Conservation (phyloP, 2,329 filamentous ascomycete species). For the Purpureocillium takamizusanense region DNA sequence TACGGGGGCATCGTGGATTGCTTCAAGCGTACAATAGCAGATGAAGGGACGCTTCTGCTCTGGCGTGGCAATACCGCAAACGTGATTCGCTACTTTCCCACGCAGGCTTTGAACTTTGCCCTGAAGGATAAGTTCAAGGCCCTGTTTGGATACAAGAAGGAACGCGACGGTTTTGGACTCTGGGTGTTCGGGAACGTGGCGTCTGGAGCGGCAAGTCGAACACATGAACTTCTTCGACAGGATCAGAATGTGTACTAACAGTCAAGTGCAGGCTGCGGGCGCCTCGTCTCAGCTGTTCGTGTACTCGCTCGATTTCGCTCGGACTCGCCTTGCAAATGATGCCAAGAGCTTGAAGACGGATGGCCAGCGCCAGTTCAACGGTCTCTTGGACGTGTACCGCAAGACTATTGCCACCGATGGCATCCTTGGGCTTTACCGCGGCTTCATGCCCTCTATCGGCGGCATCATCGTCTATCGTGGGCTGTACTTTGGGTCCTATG, state of each 20-base stretch:
- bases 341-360: constrained; percentile 95
- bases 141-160: constrained; percentile 99
- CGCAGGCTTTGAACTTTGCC: constrained; percentile 99
- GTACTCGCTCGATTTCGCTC: constrained; percentile 99
- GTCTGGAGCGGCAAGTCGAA: too few relatives aligned
- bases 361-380: constrained; percentile 99
- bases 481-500: constrained; percentile 99
- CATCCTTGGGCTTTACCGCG: constrained; percentile 99
- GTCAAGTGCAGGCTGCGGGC: constrained; percentile 97
- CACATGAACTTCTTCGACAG: constrained; percentile 61
- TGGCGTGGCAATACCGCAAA: constrained; percentile 99
- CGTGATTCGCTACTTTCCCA: constrained; percentile 99
- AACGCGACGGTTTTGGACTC: constrained; percentile 93
- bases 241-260: too few relatives aligned
- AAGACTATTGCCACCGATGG: constrained; percentile 98
- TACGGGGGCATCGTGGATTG: constrained; percentile 92
- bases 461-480: constrained; percentile 99
- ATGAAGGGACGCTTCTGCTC: constrained; percentile 89
- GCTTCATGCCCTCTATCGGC: constrained; percentile 98
- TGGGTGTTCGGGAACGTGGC: constrained; percentile 99
- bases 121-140: constrained; percentile 99
- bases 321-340: constrained; percentile 99
- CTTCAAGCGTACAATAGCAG: constrained; percentile 83
- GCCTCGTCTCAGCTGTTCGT: constrained; percentile 99
- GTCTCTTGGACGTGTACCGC: constrained; percentile 98